These are phyloP conservation scores for Bruguiera hainesii DNA, from an alignment of 441 rosid species.

Conservation along the genomic window DNA sequence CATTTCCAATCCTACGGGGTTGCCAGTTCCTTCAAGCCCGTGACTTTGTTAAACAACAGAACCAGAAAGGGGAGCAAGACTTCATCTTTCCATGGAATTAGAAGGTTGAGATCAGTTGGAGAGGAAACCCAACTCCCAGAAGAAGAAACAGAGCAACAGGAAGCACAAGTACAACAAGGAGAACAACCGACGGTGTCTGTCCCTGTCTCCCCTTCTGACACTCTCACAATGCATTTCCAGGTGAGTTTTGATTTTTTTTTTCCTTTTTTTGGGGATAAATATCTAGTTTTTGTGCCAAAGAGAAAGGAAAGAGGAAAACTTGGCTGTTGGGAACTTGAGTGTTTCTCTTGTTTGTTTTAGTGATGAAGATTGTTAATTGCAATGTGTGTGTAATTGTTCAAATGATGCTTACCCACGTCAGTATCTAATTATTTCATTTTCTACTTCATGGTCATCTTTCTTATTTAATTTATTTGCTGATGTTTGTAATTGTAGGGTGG, in stretches of 20 bases:
- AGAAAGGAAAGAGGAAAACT: background rate
- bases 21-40: slow-evolving; percentile 22
- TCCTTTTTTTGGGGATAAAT: background rate
- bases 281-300: background rate
- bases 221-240: slow-evolving; percentile 83
- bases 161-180: slow-evolving; percentile 17
- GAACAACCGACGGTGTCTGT: slow-evolving; percentile 67
- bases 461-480: too few relatives aligned
- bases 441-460: too few relatives aligned
- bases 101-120: slow-evolving; percentile 44
- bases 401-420: background rate
- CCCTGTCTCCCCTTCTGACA: slow-evolving; percentile 91
- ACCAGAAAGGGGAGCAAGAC: slow-evolving; percentile 9
- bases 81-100: slow-evolving; percentile 13
- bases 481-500: background rate
- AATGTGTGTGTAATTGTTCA: background rate
- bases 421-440: too few relatives aligned
- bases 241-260: slow-evolving; percentile 22
- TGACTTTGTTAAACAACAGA: slow-evolving; percentile 6
- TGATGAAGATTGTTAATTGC: background rate
- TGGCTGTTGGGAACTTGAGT: background rate
- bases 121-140: slow-evolving; percentile 41
- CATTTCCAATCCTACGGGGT: slow-evolving; percentile 30
- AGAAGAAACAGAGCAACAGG: slow-evolving; percentile 23
- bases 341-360: background rate